phyloP scores from a whole-genome alignment of 2,329 filamentous ascomycete genomes.

The Setomelanomma holmii region DNA sequence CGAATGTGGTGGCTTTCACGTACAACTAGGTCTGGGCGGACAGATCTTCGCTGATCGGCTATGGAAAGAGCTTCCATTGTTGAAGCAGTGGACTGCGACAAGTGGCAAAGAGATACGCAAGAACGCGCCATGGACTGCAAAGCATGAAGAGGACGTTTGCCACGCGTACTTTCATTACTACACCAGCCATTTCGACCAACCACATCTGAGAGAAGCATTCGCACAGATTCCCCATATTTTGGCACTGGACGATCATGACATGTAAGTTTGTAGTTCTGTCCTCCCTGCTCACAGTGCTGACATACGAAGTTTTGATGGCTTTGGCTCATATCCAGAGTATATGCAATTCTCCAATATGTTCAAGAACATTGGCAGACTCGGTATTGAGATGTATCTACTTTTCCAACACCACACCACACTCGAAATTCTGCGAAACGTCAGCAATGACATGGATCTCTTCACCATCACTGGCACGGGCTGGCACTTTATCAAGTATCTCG shows the following conservation, averaged over 20 bases:
- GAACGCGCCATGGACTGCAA: conserved; percentile 88
- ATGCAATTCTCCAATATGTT: conserved; percentile 99
- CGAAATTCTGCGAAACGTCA: conserved; percentile 89
- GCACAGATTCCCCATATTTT: conserved; percentile 95
- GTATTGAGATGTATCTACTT: conserved; percentile 95
- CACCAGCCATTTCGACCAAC: conserved; percentile 97
- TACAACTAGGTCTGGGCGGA: conserved; percentile 88
- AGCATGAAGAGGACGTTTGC: conserved; percentile 92
- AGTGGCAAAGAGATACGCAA: conserved; percentile 93
- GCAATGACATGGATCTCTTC: conserved; percentile 88
- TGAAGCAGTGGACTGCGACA: conserved; percentile 95
- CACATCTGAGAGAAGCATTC: conserved; percentile 91
- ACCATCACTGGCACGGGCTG: conserved; percentile 96
- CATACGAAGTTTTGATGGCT: conserved; percentile 82
- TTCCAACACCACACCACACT: conserved; percentile 98
- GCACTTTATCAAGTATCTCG: conserved; percentile 98
- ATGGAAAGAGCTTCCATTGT: conserved; percentile 92
- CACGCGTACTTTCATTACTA: conserved; percentile 99
- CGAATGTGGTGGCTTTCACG: conserved; percentile 94
- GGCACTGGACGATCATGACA: conserved; percentile 95
- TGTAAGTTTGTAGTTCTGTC: conserved; percentile 68
- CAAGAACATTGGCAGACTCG: conserved; percentile 95
- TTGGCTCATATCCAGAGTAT: conserved; percentile 95
- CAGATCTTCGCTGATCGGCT: conserved; percentile 95
- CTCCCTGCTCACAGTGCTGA: conserved; percentile 10